A percentile compares a stretch with the other conserved stretches of the same genome.
These are phyloP conservation scores for Neurospora crassa DNA, from an alignment of 2,329 filamentous ascomycete species.

Conservation along the genomic window DNA sequence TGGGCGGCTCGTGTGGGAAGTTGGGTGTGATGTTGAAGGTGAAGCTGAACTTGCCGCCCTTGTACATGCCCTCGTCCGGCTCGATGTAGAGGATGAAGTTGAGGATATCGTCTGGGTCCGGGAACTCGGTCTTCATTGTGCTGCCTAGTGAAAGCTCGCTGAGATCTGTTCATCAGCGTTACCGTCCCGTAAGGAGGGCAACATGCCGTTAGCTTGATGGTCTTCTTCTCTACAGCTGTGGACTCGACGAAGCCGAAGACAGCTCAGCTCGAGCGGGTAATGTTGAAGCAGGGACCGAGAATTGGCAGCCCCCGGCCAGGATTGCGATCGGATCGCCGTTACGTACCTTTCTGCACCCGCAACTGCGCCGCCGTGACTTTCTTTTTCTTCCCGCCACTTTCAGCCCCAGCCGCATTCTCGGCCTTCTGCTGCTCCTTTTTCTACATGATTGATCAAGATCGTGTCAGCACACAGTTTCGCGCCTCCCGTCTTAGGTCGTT, in stretches of 20 bases:
- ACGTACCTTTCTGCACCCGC: constrained; percentile 84
- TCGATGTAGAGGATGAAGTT: constrained; percentile 76
- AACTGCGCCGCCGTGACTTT: constrained; percentile 96
- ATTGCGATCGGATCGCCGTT: background rate
- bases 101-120: constrained; percentile 75
- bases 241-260: background rate
- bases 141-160: constrained; percentile 68
- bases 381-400: constrained; percentile 75
- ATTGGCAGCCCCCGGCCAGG: background rate
- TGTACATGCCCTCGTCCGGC: constrained; percentile 83
- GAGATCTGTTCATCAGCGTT: constrained; percentile 46
- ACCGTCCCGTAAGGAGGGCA: background rate
- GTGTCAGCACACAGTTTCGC: constrained; percentile 5
- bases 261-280: background rate
- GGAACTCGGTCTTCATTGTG: constrained; percentile 75
- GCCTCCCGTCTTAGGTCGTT: background rate
- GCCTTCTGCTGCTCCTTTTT: constrained; percentile 97
- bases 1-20: constrained; percentile 95
- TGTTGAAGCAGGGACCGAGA: background rate
- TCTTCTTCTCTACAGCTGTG: background rate
- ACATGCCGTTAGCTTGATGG: constrained; percentile 2
- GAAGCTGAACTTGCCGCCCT: constrained; percentile 79
- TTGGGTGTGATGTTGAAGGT: constrained; percentile 86
- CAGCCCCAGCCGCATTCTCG: constrained; percentile 66
- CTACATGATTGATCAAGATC: constrained; percentile 37